Evolutionary conservation across 768 basidiomycete genomes (phyloP), one percentile per base, ranked within the genome.

Genomic region (Tricholoma hemisulphureum): DNA sequence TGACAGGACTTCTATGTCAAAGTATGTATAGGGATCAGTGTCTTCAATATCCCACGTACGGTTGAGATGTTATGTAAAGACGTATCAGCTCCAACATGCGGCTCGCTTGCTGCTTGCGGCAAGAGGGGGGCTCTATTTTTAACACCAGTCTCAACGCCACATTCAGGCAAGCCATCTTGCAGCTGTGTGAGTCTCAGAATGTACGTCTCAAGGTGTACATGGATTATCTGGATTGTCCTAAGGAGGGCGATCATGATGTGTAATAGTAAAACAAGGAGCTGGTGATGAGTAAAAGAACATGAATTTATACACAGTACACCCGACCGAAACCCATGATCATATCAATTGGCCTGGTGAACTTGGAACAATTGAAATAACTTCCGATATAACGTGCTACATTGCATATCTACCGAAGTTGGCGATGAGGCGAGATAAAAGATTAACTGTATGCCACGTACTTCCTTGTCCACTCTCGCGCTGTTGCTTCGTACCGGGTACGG

Each of bases 381-480:
- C 57, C 45, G 50, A 55, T 67, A 63, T 28, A n/a, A 49, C 29
- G n/a, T 49, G 28, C 73, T 83, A 85, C 83, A 85, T 84, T 61
- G 84, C 78, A 71, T 79, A 77, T 67, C 77, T 78, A 51, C 31
- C 46, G 50, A 52, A 28, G 63, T 18, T 32, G 32, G 24, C 49
- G 35, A 63, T 59, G 55, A 64, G 61, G 46, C 45, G 26, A 16
- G 14, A 49, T 49, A 20, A 18, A 41, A 26, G 41, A 8, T 53
- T 64, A 24, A 61, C 58, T 18, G 13, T 21, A 45, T 24, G 39
- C 31, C 35, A 34, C 13, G 16, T 70, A 98, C 95, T 98, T 98
- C 86, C 96, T 89, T 74, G 96, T 96, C 96, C 96, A 99, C 82
- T 99, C 97, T 78, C 95, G 83, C 24, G 97, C 97, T 31, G 94